phyloP scores from a whole-genome alignment of 805 yeast species.

The Kodamaea kaohsiungensis region DNA sequence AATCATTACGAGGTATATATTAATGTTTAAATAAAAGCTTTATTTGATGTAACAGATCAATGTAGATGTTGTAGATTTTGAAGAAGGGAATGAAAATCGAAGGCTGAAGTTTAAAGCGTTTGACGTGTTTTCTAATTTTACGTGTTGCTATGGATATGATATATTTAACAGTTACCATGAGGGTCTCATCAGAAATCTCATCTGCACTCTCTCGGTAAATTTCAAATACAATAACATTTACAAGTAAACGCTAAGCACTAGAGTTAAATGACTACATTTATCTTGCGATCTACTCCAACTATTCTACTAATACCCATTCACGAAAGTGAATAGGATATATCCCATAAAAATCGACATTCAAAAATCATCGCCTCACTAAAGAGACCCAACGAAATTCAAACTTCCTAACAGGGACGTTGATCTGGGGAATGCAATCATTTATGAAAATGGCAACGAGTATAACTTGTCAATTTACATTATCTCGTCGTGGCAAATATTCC shows the following conservation, averaged over 20 bases:
- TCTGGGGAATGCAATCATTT: constrained; percentile 54
- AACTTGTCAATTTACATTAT: constrained; percentile 60
- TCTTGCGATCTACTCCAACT: no score
- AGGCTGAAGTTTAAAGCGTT: neutral
- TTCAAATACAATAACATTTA: no score
- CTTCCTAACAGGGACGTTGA: constrained; percentile 58
- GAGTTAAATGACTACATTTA: no score
- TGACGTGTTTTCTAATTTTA: no score
- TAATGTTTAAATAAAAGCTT: constrained; percentile 8
- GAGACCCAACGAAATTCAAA: constrained; percentile 53
- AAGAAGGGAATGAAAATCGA: no score
- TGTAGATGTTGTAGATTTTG: neutral
- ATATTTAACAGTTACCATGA: no score
- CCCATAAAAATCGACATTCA: constrained; percentile 61
- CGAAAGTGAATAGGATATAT: constrained; percentile 1
- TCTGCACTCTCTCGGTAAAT: no score
- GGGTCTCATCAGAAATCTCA: no score
- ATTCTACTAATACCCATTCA: no score
- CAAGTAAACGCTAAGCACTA: no score
- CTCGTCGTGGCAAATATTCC: constrained; percentile 72
- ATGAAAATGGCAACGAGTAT: constrained; percentile 63
- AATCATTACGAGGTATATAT: constrained; percentile 8
- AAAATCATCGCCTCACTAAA: constrained; percentile 54
- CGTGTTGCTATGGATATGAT: no score
- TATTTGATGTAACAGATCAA: neutral